Base-by-base conservation (phyloP, 768 basidiomycete species). In the Boletus insuetus region DNA sequence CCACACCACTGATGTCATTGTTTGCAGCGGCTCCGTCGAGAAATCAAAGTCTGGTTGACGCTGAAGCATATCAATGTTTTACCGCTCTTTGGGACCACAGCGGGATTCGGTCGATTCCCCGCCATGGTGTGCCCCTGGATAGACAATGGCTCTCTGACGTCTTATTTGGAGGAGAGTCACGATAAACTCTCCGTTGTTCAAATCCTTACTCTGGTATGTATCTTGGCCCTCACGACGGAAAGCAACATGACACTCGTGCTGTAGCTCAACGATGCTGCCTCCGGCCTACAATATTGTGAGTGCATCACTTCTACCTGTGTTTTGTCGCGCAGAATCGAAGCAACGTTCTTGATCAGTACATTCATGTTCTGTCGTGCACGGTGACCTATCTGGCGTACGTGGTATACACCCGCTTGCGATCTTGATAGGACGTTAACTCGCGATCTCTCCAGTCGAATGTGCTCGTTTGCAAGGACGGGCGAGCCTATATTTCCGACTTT, bases 401-500 rank as follows among this genome's bases (percentile, higher is more conserved):
- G 19, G 22, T 45, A 43, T 39, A 17, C 7, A 4, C 13, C n/a
- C 19, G 2, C 29, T 6, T 12, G 3, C 9, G 12, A 5, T 29
- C 16, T 17, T 14, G 37, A 8, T 4, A 19, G 6, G 16, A 48
- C 1, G 8, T 12, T 48, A 31, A 51, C 11, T 24, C 17, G 24
- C 6, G 6, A 20, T 29, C 3, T 38, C 5, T n/a, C 35, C 20
- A 64, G 62, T 59, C 56, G 37, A 63, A 63, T 16, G 53, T 64
- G 12, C 58, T 63, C 24, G 46, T 63, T n/a, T 49, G 46, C 43
- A 50, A 46, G n/a, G 29, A 60, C 22, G 43, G 55, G 24, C 49
- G 57, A 35, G 62, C 58, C 1, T 61, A 61, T 8, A 60, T 63
- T n/a, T 53, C 73, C 47, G 79, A 80, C 51, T 80, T 80, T 58